Conservation (phyloP, 176 grass and related monocot genomes). For the Tuctoria greenei region DNA sequence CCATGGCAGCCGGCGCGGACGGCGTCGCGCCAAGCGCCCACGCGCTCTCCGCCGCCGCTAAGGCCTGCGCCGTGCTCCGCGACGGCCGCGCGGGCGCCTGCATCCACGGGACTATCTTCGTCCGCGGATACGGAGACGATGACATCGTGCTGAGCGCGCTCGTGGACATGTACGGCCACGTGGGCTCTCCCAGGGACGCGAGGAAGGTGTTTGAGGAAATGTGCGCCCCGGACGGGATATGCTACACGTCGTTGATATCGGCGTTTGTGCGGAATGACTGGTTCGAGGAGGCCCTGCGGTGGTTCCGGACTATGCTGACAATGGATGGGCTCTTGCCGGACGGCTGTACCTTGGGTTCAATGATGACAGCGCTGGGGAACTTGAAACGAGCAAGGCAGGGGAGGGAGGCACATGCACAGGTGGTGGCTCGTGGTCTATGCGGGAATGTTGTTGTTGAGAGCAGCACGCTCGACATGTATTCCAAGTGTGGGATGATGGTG, state of each 20-base stretch:
- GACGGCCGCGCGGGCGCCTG: conserved; percentile 56
- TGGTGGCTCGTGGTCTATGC: conserved; percentile 53
- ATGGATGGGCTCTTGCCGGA: conserved; percentile 35
- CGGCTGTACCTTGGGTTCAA: conserved; percentile 64
- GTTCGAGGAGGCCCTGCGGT: conserved; percentile 52
- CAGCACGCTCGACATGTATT: conserved; percentile 83
- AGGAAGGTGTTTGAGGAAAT: conserved; percentile 66
- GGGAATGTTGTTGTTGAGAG: conserved; percentile 83
- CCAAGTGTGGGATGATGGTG: conserved; percentile 59
- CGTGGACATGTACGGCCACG: conserved; percentile 71
- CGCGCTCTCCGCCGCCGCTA: conserved; percentile 68
- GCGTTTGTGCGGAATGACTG: conserved; percentile 63
- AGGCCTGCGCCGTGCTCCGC: conserved; percentile 65
- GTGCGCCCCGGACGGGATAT: conserved; percentile 60
- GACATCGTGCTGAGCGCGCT: conserved; percentile 64
- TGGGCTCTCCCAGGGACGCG: conserved; percentile 33
- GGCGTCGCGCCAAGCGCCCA: conserved; percentile 65
- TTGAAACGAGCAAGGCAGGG: conserved; percentile 56
- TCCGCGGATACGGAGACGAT: conserved; percentile 47
- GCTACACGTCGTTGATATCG: conserved; percentile 81
- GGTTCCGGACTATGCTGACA: conserved; percentile 50
- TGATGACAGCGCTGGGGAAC: conserved; percentile 71
- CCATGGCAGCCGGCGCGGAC: conserved; percentile 48
- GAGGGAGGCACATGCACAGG: conserved; percentile 53
- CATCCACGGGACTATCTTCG: conserved; percentile 60